A percentile compares a stretch with the other conserved stretches of the same genome.
Evolutionary conservation across 179 eudicot genomes (phyloP).

Genomic region (Amaranthus tricolor): DNA sequence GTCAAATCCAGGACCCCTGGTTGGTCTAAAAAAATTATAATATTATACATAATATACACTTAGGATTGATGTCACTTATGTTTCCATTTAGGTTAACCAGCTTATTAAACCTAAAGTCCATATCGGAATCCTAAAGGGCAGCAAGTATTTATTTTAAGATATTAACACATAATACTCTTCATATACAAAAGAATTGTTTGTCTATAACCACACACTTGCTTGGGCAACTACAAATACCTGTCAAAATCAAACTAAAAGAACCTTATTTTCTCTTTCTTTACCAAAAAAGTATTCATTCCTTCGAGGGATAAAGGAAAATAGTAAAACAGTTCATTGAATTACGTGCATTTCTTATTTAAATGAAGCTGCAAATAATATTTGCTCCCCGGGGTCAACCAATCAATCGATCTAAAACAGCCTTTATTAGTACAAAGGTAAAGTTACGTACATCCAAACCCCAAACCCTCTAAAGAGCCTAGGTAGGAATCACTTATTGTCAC

Average conservation of each 20-base stretch:
- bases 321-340: no score
- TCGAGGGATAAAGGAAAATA: background rate
- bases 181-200: background rate
- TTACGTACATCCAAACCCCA: no score
- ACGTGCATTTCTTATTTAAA: no score
- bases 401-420: no score
- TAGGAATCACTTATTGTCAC: no score
- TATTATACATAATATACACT: background rate
- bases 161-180: background rate
- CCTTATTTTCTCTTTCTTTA: background rate
- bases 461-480: no score
- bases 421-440: no score
- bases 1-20: background rate
- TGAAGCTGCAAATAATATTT: no score
- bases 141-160: background rate
- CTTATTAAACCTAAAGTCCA: background rate
- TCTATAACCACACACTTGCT: background rate
- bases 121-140: background rate
- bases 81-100: background rate
- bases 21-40: background rate
- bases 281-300: background rate
- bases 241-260: background rate
- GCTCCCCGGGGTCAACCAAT: no score
- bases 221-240: background rate
- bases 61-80: background rate